phyloP scores from a whole-genome alignment of 2,329 filamentous ascomycete genomes.

The Xylaria digitata region DNA sequence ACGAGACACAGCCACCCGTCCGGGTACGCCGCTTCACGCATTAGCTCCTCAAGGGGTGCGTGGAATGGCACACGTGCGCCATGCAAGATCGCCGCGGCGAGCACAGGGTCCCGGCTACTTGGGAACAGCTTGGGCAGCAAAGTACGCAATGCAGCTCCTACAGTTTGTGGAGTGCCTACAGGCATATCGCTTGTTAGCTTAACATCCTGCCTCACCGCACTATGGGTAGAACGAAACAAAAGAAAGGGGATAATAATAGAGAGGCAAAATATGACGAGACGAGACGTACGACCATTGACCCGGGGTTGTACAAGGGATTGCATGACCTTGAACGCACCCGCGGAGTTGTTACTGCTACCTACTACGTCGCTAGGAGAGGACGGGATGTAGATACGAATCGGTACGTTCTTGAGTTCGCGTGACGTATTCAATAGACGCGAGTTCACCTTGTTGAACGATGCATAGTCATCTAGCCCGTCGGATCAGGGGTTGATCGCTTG shows the following conservation, averaged over 20 bases:
- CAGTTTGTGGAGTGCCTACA: conserved; percentile 57
- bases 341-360: conserved; percentile 43
- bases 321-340: conserved; percentile 74
- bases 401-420: conserved; percentile 82
- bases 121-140: conserved; percentile 87
- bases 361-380: conserved; percentile 59
- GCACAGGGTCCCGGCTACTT: conserved; percentile 82
- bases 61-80: conserved; percentile 84
- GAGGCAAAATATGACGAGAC: conserved; percentile 6
- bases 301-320: conserved; percentile 74
- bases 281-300: conserved; percentile 52
- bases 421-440: conserved; percentile 80
- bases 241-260: neutral
- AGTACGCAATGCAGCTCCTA: conserved; percentile 81
- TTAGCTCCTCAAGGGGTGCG: conserved; percentile 83
- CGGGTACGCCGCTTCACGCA: conserved; percentile 84
- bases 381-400: conserved; percentile 86
- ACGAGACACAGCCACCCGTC: conserved; percentile 93
- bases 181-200: conserved; percentile 20
- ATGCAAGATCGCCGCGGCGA: conserved; percentile 87
- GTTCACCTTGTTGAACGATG: conserved; percentile 78
- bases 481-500: neutral
- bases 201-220: neutral
- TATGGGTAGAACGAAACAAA: neutral
- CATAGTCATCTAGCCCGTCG: conserved; percentile 71